phyloP scores from a whole-genome alignment of 2,329 filamentous ascomycete genomes.

The Leptographium wingfieldii region DNA sequence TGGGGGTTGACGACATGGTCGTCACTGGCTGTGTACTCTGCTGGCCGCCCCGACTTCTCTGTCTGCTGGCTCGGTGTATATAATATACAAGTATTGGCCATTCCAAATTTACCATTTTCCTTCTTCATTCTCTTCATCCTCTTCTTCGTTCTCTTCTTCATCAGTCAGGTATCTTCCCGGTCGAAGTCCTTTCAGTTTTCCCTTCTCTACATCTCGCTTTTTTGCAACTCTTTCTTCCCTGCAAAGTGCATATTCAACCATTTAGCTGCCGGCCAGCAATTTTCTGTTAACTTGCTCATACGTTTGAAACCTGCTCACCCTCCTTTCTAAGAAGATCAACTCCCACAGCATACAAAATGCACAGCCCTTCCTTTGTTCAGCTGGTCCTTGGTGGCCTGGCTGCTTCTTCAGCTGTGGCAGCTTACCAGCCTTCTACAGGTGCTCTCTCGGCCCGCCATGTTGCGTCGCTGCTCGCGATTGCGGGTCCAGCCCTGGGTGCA shows the following conservation, averaged over 20 bases:
- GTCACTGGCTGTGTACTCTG: not conserved
- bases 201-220: not conserved
- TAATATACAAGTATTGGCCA: not conserved
- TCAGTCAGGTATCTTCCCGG: not conserved
- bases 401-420: constrained; percentile 18
- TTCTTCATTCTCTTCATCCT: not conserved
- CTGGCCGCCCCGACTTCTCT: not conserved
- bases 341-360: constrained; percentile 14
- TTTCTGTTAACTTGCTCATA: constrained; percentile 4
- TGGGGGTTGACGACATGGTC: not conserved
- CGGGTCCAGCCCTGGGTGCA: constrained; percentile 15
- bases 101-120: not conserved
- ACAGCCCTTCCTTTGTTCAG: constrained; percentile 19
- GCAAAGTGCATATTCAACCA: constrained; percentile 7
- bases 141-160: not conserved
- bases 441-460: constrained; percentile 13
- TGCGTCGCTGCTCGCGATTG: constrained; percentile 17
- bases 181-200: not conserved
- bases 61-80: not conserved
- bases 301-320: constrained; percentile 1
- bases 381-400: constrained; percentile 19
- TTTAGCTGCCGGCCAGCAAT: constrained; percentile 19
- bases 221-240: not conserved
- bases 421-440: constrained; percentile 15
- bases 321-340: not conserved